Percentiles rank a stretch among this genome's conserved stretches.
These are phyloP conservation scores for Ascochyta pisi DNA, from an alignment of 2,329 filamentous ascomycete genomes.

Conservation along the genomic window DNA sequence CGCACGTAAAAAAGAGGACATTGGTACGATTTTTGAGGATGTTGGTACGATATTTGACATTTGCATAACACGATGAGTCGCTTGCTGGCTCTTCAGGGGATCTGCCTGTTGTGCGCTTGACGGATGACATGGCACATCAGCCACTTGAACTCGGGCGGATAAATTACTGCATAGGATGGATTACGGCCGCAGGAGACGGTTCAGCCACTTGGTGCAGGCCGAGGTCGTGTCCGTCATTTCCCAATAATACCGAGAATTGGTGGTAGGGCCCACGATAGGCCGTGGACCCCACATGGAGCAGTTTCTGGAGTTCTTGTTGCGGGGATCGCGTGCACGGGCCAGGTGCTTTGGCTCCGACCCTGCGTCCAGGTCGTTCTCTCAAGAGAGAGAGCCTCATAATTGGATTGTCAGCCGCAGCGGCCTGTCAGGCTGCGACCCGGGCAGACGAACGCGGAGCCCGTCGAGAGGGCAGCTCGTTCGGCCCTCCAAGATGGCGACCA, in stretches of 20 bases:
- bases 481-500: constrained; percentile 4
- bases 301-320: constrained; percentile 7
- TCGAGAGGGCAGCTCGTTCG: constrained; percentile 9
- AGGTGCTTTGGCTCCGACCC: constrained; percentile 1
- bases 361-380: constrained; percentile 11
- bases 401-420: constrained; percentile 21
- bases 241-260: constrained; percentile 12
- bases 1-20: constrained; percentile 4
- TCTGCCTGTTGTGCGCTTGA: not conserved
- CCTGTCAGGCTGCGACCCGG: constrained; percentile 19
- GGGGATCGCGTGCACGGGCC: constrained; percentile 2
- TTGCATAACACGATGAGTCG: not conserved
- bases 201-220: constrained; percentile 3
- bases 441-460: constrained; percentile 8
- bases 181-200: not conserved
- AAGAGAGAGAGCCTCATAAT: constrained; percentile 14
- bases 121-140: not conserved
- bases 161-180: constrained; percentile 10
- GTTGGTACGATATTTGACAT: not conserved
- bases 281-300: constrained; percentile 10
- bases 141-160: constrained; percentile 7
- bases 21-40: constrained; percentile 1
- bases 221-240: constrained; percentile 15
- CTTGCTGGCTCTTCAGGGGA: not conserved
- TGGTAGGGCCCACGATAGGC: constrained; percentile 1